Evolutionary conservation across 176 grass and related monocot genomes (phyloP), one percentile per base, ranked within the genome.

Genomic region (Musa beccarii): DNA sequence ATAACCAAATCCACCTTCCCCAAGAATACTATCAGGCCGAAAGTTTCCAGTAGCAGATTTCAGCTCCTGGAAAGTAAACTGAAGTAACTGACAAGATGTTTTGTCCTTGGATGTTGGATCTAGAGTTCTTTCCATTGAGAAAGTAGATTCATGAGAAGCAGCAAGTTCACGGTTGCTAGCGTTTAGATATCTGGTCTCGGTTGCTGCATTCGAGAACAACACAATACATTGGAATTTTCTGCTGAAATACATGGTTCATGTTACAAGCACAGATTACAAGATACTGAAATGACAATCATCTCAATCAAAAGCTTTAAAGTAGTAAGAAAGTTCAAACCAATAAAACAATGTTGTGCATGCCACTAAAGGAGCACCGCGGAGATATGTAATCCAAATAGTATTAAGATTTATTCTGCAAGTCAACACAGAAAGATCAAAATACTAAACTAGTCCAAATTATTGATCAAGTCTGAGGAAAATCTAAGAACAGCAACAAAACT

Each of bases 11-110:
- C 95, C 95, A 84, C 95, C 90, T 81, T 98, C 94, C 75, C 94
- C 94, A 74, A 98, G 94, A 86, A 98, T 98, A 85, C 90, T 98
- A 22, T 98, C 94, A 67, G 94, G 94, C 70, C 94, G 90, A 19
- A 98, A 98, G 84, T 98, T 98, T 53, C 89, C 73, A 21, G 94
- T 98, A 53, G 94, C 94, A 81, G 86, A 91, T 83, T 93, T 98
- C 76, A 98, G 84, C 82, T 98, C 94, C 75, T 98, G 94, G 69
- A 98, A 93, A 84, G 88, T 89, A 81, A 98, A 98, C 64, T 93
- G 78, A 68, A 98, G 90, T 80, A 89, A 86, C 67, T 89, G 89
- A 82, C 14, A 82, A 70, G 66, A 51, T 67, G 76, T 76, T 89
- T 88, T 87, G 71, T 90, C 89, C 68, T 89, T 81, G 21, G 49